phyloP scores from a whole-genome alignment of 371 early-diverging fungal genomes.

The Zopfochytrium polystomum region DNA sequence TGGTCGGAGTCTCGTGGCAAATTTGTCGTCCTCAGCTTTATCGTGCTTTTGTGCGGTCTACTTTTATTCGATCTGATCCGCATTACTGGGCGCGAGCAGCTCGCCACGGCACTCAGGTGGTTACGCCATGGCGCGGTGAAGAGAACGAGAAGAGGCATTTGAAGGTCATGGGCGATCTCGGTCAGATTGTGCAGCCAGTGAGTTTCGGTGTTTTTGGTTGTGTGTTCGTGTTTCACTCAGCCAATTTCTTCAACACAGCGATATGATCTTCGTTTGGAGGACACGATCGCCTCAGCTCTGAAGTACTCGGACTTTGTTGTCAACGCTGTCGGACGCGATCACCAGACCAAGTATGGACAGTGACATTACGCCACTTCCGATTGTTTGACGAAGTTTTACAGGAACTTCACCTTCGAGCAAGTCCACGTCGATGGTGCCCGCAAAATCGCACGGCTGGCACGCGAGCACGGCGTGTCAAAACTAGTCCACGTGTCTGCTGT shows the following conservation, averaged over 20 bases:
- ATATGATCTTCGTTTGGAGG: slow-evolving; percentile 84
- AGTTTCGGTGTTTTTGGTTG: not conserved
- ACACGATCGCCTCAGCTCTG: slow-evolving; percentile 76
- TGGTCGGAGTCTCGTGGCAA: slow-evolving; percentile 8
- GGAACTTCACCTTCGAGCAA: slow-evolving; percentile 84
- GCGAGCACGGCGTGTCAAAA: slow-evolving; percentile 79
- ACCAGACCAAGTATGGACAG: slow-evolving; percentile 73
- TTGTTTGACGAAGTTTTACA: slow-evolving; percentile 25
- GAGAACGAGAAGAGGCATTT: slow-evolving; percentile 80
- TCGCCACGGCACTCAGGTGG: slow-evolving; percentile 90
- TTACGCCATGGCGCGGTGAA: slow-evolving; percentile 88
- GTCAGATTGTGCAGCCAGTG: slow-evolving; percentile 86
- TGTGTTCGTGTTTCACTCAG: not conserved
- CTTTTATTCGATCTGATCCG: no score
- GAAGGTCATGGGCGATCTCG: slow-evolving; percentile 90
- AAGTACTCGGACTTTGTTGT: slow-evolving; percentile 92
- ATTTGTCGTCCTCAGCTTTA: not conserved
- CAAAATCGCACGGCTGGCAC: slow-evolving; percentile 73
- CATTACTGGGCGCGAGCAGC: no score
- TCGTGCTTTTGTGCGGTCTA: not conserved
- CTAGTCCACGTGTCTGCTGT: slow-evolving; percentile 89
- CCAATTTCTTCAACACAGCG: slow-evolving; percentile 48
- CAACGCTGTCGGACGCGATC: slow-evolving; percentile 91
- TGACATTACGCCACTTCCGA: slow-evolving; percentile 1
- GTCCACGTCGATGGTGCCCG: slow-evolving; percentile 85